Evolutionary conservation across 1,284 basidiomycete genomes (phyloP).

Genomic region (Omphalotus olearius): DNA sequence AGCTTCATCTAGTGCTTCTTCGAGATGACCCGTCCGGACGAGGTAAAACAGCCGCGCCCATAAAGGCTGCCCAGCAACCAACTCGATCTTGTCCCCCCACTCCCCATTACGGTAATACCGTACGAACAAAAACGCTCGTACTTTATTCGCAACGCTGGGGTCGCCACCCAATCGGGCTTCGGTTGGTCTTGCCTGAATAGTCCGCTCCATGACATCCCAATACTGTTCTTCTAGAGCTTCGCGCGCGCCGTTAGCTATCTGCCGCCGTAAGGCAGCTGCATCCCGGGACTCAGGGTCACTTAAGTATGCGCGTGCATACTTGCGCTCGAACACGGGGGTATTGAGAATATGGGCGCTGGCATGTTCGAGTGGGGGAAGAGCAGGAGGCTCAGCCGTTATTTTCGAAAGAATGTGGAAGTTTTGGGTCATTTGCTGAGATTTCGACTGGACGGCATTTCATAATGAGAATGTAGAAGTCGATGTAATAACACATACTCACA

Average conservation of each 20-base stretch:
- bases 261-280: conserved; percentile 54
- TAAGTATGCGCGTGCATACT: conserved; percentile 69
- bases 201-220: conserved; percentile 81
- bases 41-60: conserved; percentile 95
- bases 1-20: conserved; percentile 81
- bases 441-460: conserved; percentile 35
- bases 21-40: conserved; percentile 78
- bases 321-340: conserved; percentile 67
- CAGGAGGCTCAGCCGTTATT: conserved; percentile 66
- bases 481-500: conserved; percentile 33
- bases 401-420: conserved; percentile 68
- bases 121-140: conserved; percentile 82
- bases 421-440: conserved; percentile 53
- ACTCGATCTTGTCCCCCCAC: conserved; percentile 85
- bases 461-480: background rate
- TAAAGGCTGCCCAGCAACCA: conserved; percentile 80
- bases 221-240: conserved; percentile 83
- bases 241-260: conserved; percentile 71
- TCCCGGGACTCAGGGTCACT: conserved; percentile 66
- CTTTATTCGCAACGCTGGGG: conserved; percentile 86
- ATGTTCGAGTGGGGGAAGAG: conserved; percentile 68
- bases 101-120: conserved; percentile 78
- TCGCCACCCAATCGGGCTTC: conserved; percentile 91
- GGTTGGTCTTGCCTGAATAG: conserved; percentile 78
- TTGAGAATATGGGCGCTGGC: conserved; percentile 77